Evolutionary conservation across 768 basidiomycete genomes (phyloP).

Genomic region (Chalciporus pseudorubinellus): DNA sequence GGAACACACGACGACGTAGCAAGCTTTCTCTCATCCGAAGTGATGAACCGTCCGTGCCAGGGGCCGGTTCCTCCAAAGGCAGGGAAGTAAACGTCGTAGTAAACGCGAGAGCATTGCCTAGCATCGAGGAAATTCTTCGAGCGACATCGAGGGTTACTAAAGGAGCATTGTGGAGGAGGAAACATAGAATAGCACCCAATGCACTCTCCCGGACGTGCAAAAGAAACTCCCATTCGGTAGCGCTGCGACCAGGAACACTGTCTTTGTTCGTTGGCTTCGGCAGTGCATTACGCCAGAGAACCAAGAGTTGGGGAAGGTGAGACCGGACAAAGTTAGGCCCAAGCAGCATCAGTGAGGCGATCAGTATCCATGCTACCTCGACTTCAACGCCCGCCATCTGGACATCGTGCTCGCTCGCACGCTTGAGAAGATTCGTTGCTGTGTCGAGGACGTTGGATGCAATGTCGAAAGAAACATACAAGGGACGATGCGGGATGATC

Average conservation of each 20-base stretch:
- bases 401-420: slow-evolving; percentile 88
- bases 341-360: slow-evolving; percentile 86
- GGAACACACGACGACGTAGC: slow-evolving; percentile 80
- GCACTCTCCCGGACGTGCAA: slow-evolving; percentile 89
- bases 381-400: slow-evolving; percentile 79
- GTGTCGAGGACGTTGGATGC: slow-evolving; percentile 88
- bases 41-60: slow-evolving; percentile 44
- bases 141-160: slow-evolving; percentile 90
- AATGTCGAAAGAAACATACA: slow-evolving; percentile 94
- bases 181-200: slow-evolving; percentile 83
- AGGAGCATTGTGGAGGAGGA: slow-evolving; percentile 76
- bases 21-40: slow-evolving; percentile 80
- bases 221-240: slow-evolving; percentile 87
- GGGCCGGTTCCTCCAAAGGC: slow-evolving; percentile 60
- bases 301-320: slow-evolving; percentile 89
- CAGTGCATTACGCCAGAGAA: slow-evolving; percentile 95
- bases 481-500: slow-evolving; percentile 78
- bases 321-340: slow-evolving; percentile 92
- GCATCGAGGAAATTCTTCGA: slow-evolving; percentile 78
- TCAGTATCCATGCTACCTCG: slow-evolving; percentile 91
- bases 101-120: slow-evolving; percentile 89
- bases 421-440: slow-evolving; percentile 85
- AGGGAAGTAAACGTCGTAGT: slow-evolving; percentile 78
- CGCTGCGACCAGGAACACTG: slow-evolving; percentile 56
- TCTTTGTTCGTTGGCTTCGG: slow-evolving; percentile 95